Conservation (phyloP, 129 eudicot genomes). For the Escallonia rubra region DNA sequence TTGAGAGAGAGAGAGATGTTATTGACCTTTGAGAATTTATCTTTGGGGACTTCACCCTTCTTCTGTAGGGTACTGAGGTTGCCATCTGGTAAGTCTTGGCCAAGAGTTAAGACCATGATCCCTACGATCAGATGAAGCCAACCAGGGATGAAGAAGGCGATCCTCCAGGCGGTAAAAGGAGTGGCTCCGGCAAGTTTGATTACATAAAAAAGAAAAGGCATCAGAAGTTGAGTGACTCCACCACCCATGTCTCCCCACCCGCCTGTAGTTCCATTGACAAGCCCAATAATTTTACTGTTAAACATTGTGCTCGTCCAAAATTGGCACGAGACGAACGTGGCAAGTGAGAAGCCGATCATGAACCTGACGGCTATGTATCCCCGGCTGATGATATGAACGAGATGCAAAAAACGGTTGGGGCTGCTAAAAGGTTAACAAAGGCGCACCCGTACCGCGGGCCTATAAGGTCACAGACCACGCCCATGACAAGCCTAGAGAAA, state of each 20-base stretch:
- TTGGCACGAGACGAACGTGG: slow-evolving; percentile 76
- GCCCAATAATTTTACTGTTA: slow-evolving; percentile 47
- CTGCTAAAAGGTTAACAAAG: slow-evolving; percentile 54
- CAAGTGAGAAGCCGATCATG: slow-evolving; percentile 69
- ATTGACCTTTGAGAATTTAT: slow-evolving; percentile 35
- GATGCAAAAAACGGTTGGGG: slow-evolving; percentile 61
- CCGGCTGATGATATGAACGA: slow-evolving; percentile 32
- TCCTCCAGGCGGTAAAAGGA: slow-evolving; percentile 64
- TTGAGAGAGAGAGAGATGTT: not conserved
- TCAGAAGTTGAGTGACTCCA: slow-evolving; percentile 72
- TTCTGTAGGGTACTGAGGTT: slow-evolving; percentile 41
- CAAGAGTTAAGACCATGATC: slow-evolving; percentile 48
- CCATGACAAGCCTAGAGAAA: slow-evolving; percentile 71
- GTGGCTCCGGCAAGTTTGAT: slow-evolving; percentile 40
- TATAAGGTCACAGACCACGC: slow-evolving; percentile 69
- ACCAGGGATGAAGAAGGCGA: slow-evolving; percentile 76
- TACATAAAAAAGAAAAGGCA: slow-evolving; percentile 50
- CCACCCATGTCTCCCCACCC: slow-evolving; percentile 94
- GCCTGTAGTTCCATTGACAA: slow-evolving; percentile 71
- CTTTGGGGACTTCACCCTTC: slow-evolving; percentile 61
- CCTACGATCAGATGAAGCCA: slow-evolving; percentile 46
- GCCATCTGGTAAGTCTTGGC: slow-evolving; percentile 78
- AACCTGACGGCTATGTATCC: slow-evolving; percentile 51
- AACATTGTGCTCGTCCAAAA: slow-evolving; percentile 95
- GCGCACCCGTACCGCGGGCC: slow-evolving; percentile 79